phyloP scores from a whole-genome alignment of 306 rosid genomes.

The Lathyrus aphaca region DNA sequence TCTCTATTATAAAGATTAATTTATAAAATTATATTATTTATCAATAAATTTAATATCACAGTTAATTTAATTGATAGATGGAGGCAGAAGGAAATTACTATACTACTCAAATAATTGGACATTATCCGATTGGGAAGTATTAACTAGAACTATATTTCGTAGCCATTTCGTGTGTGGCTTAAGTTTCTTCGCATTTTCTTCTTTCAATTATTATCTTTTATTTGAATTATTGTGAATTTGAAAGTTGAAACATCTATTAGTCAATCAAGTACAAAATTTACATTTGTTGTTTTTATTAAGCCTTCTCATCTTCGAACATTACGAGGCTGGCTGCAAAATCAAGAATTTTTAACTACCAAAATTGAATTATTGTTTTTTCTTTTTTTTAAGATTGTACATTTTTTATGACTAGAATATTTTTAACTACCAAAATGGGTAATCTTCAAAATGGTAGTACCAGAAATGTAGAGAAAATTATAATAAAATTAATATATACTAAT shows the following conservation, averaged over 20 bases:
- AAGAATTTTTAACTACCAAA: not conserved
- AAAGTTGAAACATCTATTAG: not conserved
- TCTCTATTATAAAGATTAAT: too few species aligned
- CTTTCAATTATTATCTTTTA: not conserved
- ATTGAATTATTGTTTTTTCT: too few species aligned
- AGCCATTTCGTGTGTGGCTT: slow-evolving; percentile 35
- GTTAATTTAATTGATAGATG: too few species aligned
- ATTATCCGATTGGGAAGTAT: not conserved
- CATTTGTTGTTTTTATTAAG: not conserved
- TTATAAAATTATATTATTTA: too few species aligned
- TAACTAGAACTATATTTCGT: slow-evolving; percentile 6
- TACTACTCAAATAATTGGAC: not conserved
- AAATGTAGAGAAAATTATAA: too few species aligned
- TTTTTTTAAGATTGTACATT: too few species aligned
- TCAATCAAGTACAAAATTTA: not conserved
- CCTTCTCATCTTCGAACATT: not conserved
- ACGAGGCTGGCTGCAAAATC: not conserved
- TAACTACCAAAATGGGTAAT: too few species aligned
- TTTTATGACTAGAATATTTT: too few species aligned
- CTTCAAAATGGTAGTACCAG: too few species aligned
- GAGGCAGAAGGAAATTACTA: slow-evolving; percentile 16
- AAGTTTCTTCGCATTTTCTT: slow-evolving; percentile 13
- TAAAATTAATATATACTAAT: too few species aligned
- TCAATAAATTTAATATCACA: too few species aligned
- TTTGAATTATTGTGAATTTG: not conserved